A percentile compares a stretch with the other conserved stretches of the same genome.
These are phyloP conservation scores for Monilinia aucupariae DNA, from an alignment of 2,329 filamentous ascomycete species.

Conservation along the genomic window DNA sequence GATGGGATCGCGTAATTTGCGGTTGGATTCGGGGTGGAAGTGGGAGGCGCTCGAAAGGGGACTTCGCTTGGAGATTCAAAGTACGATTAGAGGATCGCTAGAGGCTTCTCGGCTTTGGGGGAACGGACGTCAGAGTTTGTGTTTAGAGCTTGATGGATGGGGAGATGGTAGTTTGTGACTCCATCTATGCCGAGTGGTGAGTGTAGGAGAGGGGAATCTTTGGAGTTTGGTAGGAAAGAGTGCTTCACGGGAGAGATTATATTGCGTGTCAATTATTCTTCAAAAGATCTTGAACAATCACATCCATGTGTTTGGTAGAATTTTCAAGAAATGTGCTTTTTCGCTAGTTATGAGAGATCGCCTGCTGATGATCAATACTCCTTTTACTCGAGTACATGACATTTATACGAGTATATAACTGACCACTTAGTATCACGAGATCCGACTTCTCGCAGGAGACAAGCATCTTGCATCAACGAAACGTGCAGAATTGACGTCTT, in stretches of 20 bases:
- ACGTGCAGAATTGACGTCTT: constrained; percentile 51
- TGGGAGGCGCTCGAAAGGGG: constrained; percentile 41
- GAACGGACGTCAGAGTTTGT: neutral
- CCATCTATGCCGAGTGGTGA: constrained; percentile 40
- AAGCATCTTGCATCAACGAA: constrained; percentile 55
- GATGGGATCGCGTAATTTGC: constrained; percentile 43
- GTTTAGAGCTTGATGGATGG: constrained; percentile 42
- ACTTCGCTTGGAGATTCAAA: constrained; percentile 61
- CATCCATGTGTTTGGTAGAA: constrained; percentile 52
- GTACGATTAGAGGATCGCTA: constrained; percentile 61
- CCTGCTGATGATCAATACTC: constrained; percentile 41
- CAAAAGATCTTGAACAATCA: constrained; percentile 54
- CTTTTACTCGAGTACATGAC: neutral
- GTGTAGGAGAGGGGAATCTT: constrained; percentile 36
- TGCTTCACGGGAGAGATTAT: constrained; percentile 47
- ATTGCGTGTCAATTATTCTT: constrained; percentile 50
- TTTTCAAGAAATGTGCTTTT: constrained; percentile 51
- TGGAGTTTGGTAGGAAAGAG: constrained; percentile 40
- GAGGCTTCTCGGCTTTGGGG: constrained; percentile 33
- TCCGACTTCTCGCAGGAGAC: constrained; percentile 52
- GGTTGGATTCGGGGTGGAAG: constrained; percentile 28
- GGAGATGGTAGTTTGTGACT: constrained; percentile 51
- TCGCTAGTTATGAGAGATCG: constrained; percentile 67
- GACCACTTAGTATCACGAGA: constrained; percentile 54
- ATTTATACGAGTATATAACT: neutral